Base-by-base conservation (phyloP, 371 early-diverging fungal genomes). In the Enterocytospora artemiae region DNA sequence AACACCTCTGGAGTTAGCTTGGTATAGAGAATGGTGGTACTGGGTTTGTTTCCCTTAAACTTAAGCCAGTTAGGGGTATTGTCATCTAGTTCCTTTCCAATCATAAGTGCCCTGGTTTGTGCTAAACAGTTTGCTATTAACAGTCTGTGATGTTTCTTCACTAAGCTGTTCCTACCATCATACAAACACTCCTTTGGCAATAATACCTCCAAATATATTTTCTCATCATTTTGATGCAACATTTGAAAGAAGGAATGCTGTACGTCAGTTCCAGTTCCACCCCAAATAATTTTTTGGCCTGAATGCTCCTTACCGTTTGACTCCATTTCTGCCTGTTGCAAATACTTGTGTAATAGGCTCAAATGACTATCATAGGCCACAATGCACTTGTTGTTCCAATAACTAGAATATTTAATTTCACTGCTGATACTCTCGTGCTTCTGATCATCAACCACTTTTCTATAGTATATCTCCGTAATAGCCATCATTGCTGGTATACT, bases 201-300 rank as follows among this genome's bases (percentile, higher is more conserved):
- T 56, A 96, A 75, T 81, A 96, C 91, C 77, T 96, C 97, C 73
- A 84, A 83, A 31, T 94, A 91, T 53, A 93, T 85, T 39, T 91
- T 70, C 77, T 90, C 88, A 41, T 95, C 93, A 51, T 95, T 95
- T 82, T 96, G 97, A 77, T 96, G 97, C 64, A 94, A 89, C 64
- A 94, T 81, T 80, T 96, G 97, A 78, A 94, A 96, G 82, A 94
- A 96, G 20, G 97, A 94, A 71, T 96, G 97, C 79, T 96, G 97
- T 54, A 90, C 90, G 79, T 95, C 91, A 71, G 97, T 96, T 43
- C 97, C 97, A 25, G 91, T 87, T 72, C 94, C 95, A 71, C 97
- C 97, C 90, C 95, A 95, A 69, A 96, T 88, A 78, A 95, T 89
- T 36, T 93, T 91, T 58, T 84, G 81, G 37, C 89, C 86, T 63